Conservation (phyloP, 371 early-diverging fungal species). For the Rhizopus delemar region DNA sequence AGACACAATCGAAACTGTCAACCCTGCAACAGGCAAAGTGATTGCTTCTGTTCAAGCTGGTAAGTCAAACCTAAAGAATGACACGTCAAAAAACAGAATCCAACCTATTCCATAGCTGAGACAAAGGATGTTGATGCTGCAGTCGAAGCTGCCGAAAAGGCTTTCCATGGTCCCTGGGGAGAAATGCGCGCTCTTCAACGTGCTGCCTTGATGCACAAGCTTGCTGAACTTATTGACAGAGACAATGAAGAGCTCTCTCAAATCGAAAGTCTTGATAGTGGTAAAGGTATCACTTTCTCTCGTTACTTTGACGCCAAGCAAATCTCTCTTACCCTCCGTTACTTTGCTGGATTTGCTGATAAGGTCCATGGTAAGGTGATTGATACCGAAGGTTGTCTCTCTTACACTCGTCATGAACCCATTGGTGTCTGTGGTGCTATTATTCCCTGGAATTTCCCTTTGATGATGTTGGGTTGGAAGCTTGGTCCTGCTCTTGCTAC, state of each 20-base stretch:
- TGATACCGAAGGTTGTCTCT: slow-evolving; percentile 48
- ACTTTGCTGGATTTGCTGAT: slow-evolving; percentile 85
- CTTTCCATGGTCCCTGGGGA: slow-evolving; percentile 48
- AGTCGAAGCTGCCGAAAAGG: slow-evolving; percentile 50
- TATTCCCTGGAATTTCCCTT: slow-evolving; percentile 85
- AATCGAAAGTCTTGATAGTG: slow-evolving; percentile 49
- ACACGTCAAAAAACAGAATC: neutral
- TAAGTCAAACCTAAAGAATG: slow-evolving; percentile 15
- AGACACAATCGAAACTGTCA: slow-evolving; percentile 45
- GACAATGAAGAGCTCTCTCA: slow-evolving; percentile 45
- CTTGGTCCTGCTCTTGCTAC: slow-evolving; percentile 87
- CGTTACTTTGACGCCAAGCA: slow-evolving; percentile 60
- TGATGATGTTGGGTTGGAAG: slow-evolving; percentile 80
- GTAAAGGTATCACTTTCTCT: slow-evolving; percentile 46
- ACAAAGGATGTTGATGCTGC: slow-evolving; percentile 51
- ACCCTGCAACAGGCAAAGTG: slow-evolving; percentile 49
- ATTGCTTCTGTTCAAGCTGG: slow-evolving; percentile 49
- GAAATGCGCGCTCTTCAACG: slow-evolving; percentile 34
- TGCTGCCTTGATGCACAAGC: slow-evolving; percentile 46
- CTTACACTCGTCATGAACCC: slow-evolving; percentile 78
- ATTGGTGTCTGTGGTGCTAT: slow-evolving; percentile 81
- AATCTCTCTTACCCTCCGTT: slow-evolving; percentile 58
- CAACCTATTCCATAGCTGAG: slow-evolving; percentile 30
- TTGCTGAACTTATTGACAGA: slow-evolving; percentile 45
- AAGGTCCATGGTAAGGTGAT: slow-evolving; percentile 64